These are phyloP conservation scores for Gryganskiella cystojenkinii DNA, from an alignment of 192 early-diverging fungal species.

Conservation along the genomic window DNA sequence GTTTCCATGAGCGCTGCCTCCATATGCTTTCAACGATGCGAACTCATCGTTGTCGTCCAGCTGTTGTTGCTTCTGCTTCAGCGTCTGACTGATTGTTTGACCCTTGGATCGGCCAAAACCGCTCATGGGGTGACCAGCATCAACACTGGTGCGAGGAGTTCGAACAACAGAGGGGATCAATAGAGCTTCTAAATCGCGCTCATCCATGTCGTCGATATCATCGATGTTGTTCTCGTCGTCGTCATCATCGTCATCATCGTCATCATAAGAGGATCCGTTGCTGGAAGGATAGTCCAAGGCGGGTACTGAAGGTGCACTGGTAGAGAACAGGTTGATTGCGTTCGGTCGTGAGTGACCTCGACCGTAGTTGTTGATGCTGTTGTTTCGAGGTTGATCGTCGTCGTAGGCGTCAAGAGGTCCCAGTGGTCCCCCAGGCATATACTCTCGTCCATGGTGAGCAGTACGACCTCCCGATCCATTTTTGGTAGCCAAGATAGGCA, in stretches of 20 bases:
- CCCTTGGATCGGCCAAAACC: slow-evolving; percentile 12
- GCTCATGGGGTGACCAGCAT: slow-evolving; percentile 12
- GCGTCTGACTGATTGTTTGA: slow-evolving; percentile 19
- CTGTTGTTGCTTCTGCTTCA: slow-evolving; percentile 19
- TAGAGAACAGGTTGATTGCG: slow-evolving; percentile 30
- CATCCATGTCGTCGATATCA: slow-evolving; percentile 21
- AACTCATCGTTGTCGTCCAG: background rate
- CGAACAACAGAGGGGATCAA: slow-evolving; percentile 23
- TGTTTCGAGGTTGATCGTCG: background rate
- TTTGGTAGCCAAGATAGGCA: slow-evolving; percentile 19
- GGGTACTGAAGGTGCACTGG: slow-evolving; percentile 34
- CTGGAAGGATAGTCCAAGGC: background rate
- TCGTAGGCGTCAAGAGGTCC: slow-evolving; percentile 27
- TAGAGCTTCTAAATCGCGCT: slow-evolving; percentile 33
- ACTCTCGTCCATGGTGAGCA: slow-evolving; percentile 20
- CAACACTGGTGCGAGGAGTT: slow-evolving; percentile 29
- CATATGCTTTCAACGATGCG: no score
- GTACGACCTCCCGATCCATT: slow-evolving; percentile 18
- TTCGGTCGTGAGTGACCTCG: slow-evolving; percentile 22
- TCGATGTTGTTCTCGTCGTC: slow-evolving; percentile 10
- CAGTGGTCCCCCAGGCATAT: slow-evolving; percentile 27
- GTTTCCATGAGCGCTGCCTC: no score
- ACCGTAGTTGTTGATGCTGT: slow-evolving; percentile 1
- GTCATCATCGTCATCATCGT: slow-evolving; percentile 6
- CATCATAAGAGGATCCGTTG: background rate